phyloP scores from a whole-genome alignment of 257 asterid species.

The Solanum habrochaites region DNA sequence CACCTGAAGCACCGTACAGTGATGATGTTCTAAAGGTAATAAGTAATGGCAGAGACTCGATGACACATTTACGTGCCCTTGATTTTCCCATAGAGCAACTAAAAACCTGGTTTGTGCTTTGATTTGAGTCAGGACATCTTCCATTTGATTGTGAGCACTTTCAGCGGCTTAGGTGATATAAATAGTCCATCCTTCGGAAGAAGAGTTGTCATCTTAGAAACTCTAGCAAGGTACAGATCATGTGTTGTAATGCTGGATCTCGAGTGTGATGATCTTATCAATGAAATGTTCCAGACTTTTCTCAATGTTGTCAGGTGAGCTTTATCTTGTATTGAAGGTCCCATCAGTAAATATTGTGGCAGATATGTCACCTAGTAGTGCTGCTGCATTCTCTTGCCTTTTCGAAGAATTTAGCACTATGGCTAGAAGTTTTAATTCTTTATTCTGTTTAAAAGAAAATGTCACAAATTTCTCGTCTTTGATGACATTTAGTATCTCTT shows the following conservation, averaged over 20 bases:
- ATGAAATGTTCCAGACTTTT: conserved; percentile 77
- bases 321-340: not conserved
- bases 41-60: not conserved
- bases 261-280: conserved; percentile 87
- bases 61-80: not conserved
- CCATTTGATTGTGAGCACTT: conserved; percentile 79
- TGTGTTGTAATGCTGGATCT: conserved; percentile 98
- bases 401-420: not conserved
- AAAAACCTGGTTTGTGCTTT: conserved; percentile 6
- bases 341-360: not conserved
- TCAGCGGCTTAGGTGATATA: conserved; percentile 75
- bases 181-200: conserved; percentile 72
- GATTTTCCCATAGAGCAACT: not conserved
- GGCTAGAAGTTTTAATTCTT: not conserved
- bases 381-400: not conserved
- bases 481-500: not conserved
- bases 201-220: conserved; percentile 89
- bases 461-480: not conserved
- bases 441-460: not conserved
- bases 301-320: conserved; percentile 68
- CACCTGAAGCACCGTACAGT: conserved; percentile 90
- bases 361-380: not conserved
- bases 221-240: conserved; percentile 89
- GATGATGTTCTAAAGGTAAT: conserved; percentile 82
- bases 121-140: conserved; percentile 66